Evolutionary conservation across 2,329 filamentous ascomycete species (phyloP), one percentile per base, ranked within the genome.

Genomic region (Colletotrichum sp.): DNA sequence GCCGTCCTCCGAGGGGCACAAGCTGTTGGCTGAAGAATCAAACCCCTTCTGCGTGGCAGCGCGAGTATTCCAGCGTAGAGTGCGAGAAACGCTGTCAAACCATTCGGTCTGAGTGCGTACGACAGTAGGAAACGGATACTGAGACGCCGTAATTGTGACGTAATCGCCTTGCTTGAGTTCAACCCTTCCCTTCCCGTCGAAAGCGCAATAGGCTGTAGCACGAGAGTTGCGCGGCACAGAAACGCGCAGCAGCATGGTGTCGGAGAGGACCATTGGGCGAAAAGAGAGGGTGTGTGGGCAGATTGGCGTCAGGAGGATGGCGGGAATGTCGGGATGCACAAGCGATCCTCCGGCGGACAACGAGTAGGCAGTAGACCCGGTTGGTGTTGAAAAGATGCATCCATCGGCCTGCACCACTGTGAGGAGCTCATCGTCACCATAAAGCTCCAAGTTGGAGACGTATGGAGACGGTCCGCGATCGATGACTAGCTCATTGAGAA

Each of bases 401-500:
- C 97, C 97, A 81, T 99, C 97, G 38, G 97, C 97, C 86, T 98
- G 96, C 63, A 99, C 95, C 67, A 98, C 95, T 18, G 97, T 99
- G 79, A 99, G 90, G 58, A 98, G 93, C 84, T 98, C 95, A 81
- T 98, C 94, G 82, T 99, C 97, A 77, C 96, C 97, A 83, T 98
- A 98, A 13, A 99, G 89, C 86, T 99, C 97, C 52, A 99, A 90
- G 85, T 98, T 98, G 58, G 96, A 98, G 74, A 99, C 96, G 83
- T 98, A 99, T 24, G 96, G 96, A 18, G 95, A 98, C 81, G 97
- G 97, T 77, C 97, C 97, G 75, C 97, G 95, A 86, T 99, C 97
- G 80, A 99, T 98, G 84, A 99, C 96, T 67, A 99, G 92, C 86
- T 99, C 97, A 85, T 99, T 99, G 78, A 99, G 92, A 24, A 99